phyloP scores from a whole-genome alignment of 2,329 filamentous ascomycete genomes.

The Ophiostoma sp. region DNA sequence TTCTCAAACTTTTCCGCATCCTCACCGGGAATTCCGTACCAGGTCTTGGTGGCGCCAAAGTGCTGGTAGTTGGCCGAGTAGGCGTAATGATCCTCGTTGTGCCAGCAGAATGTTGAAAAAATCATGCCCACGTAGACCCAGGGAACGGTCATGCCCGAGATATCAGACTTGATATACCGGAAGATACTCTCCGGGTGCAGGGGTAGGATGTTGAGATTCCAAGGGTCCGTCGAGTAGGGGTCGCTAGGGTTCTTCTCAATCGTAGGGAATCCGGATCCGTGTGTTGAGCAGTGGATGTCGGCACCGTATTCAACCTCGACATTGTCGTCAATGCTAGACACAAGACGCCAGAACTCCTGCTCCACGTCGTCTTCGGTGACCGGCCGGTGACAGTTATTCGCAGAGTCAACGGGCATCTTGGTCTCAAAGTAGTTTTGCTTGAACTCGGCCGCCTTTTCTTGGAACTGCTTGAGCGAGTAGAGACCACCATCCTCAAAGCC shows the following conservation, averaged over 20 bases:
- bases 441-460: constrained; percentile 91
- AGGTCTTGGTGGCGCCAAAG: constrained; percentile 96
- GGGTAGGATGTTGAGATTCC: constrained; percentile 92
- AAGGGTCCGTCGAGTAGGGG: constrained; percentile 80
- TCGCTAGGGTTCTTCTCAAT: constrained; percentile 85
- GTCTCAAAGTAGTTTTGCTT: constrained; percentile 90
- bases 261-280: constrained; percentile 94
- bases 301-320: constrained; percentile 98
- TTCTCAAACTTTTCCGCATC: constrained; percentile 93
- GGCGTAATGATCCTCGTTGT: constrained; percentile 96
- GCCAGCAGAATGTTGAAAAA: constrained; percentile 99
- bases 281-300: constrained; percentile 95
- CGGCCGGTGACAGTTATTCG: constrained; percentile 71
- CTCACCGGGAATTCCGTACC: constrained; percentile 94
- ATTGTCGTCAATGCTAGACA: constrained; percentile 88
- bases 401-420: constrained; percentile 81
- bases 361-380: constrained; percentile 95
- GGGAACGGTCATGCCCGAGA: constrained; percentile 97
- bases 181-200: constrained; percentile 89
- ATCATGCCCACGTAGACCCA: constrained; percentile 99
- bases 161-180: constrained; percentile 94
- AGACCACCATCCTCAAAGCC: constrained; percentile 95
- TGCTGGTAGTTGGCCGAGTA: constrained; percentile 99
- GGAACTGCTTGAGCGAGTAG: constrained; percentile 92
- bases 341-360: constrained; percentile 91